phyloP scores from a whole-genome alignment of 2,329 filamentous ascomycete genomes.

The Fusarium sp. region DNA sequence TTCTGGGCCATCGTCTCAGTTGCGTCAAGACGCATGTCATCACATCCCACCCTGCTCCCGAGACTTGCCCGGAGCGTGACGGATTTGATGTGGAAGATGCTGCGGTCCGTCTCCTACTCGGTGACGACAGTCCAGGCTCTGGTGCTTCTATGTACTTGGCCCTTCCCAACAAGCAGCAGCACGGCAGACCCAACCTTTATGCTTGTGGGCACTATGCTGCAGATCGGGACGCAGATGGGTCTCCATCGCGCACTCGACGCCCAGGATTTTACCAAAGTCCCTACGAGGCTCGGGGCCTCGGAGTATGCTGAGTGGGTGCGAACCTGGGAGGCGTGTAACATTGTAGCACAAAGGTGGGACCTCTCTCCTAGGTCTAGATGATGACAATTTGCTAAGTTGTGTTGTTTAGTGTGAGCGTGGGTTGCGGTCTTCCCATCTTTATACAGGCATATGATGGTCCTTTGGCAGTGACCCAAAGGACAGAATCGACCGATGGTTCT shows the following conservation, averaged over 20 bases:
- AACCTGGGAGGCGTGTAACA: slow-evolving; percentile 28
- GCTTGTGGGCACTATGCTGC: slow-evolving; percentile 48
- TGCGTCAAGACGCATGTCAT: slow-evolving; percentile 2
- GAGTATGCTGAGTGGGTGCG: slow-evolving; percentile 21
- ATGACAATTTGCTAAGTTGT: not conserved
- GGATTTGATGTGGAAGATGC: slow-evolving; percentile 24
- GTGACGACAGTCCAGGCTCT: slow-evolving; percentile 41
- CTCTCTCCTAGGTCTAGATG: too few relatives aligned
- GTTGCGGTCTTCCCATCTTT: slow-evolving; percentile 15
- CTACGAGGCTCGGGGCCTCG: not conserved
- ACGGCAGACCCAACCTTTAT: slow-evolving; percentile 46
- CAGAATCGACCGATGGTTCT: too few relatives aligned
- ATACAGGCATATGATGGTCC: not conserved
- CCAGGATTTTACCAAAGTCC: slow-evolving; percentile 36
- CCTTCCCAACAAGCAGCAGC: slow-evolving; percentile 45
- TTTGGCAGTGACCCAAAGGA: not conserved
- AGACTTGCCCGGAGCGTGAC: slow-evolving; percentile 19
- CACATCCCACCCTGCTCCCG: slow-evolving; percentile 17
- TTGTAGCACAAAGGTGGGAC: slow-evolving; percentile 12
- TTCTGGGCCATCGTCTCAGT: slow-evolving; percentile 26
- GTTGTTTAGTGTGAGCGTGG: slow-evolving; percentile 9
- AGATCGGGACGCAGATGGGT: slow-evolving; percentile 47
- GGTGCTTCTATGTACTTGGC: slow-evolving; percentile 49
- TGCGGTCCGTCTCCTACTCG: slow-evolving; percentile 20
- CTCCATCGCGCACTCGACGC: slow-evolving; percentile 44